Base-by-base conservation (phyloP, 371 early-diverging fungal genomes). In the Mortierella sp. region DNA sequence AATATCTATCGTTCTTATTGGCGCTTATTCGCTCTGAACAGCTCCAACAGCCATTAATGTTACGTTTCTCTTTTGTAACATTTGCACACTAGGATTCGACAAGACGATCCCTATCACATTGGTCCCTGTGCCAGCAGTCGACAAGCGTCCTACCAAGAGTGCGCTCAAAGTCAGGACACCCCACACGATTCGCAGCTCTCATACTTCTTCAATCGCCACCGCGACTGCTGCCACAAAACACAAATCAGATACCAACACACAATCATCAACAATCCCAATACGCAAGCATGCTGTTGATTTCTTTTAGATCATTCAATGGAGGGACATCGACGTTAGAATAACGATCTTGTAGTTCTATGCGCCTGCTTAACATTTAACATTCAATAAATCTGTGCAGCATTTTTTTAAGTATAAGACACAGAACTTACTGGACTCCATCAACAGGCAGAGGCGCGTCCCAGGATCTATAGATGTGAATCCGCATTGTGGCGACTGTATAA, bases 11-110 rank as follows among this genome's bases (percentile, higher is more conserved):
- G n/a, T n/a, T n/a, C n/a, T n/a, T n/a, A n/a, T n/a, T n/a, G n/a
- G n/a, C n/a, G n/a, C n/a, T n/a, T n/a, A n/a, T n/a, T n/a, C n/a
- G n/a, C n/a, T n/a, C n/a, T n/a, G n/a, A n/a, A n/a, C n/a, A n/a
- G 30, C 19, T 28, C 19, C 12, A 27, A 34, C 37, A 34, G 37
- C 37, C 14, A 21, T 43, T 50, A 34, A 39, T 48, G 23, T 39
- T 50, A 37, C 26, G 19, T 30, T 15, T 6, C 7, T 0, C 5
- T 50, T 31, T 17, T 56, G 24, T 28, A 26, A 55, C 19, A 19
- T 37, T n/a, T n/a, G n/a, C n/a, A n/a, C n/a, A n/a, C n/a, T n/a
- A 75, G 75, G 54, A 50, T 75, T 75, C 21, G 68, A 75, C 64
- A 75, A 75, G 61, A 64, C 55, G 4, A 31, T 60, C 0, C 75